phyloP scores from a whole-genome alignment of 495 filamentous ascomycete species.

The Usnea hakonensis region DNA sequence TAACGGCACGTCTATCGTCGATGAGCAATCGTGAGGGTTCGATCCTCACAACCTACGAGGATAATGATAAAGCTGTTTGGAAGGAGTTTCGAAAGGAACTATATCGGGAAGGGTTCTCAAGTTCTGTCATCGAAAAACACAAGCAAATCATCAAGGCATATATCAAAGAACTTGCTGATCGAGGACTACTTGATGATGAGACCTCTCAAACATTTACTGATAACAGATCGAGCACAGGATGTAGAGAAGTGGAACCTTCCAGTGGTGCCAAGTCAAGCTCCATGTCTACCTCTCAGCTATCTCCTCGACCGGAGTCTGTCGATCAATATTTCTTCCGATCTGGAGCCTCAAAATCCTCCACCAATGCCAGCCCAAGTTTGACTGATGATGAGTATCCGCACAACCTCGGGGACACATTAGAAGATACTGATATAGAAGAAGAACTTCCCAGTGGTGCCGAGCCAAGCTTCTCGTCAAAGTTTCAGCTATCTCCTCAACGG shows the following conservation, averaged over 20 bases:
- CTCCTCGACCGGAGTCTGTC: slow-evolving; percentile 59
- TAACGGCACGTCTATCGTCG: slow-evolving; percentile 38
- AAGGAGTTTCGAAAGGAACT: slow-evolving; percentile 43
- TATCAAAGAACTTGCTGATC: slow-evolving; percentile 4
- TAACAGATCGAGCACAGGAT: slow-evolving; percentile 54
- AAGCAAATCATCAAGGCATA: slow-evolving; percentile 28
- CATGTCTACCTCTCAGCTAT: slow-evolving; percentile 60
- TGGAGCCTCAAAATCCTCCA: slow-evolving; percentile 70
- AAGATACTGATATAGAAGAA: too few relatives aligned
- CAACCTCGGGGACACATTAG: too few relatives aligned
- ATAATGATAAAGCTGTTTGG: slow-evolving; percentile 44
- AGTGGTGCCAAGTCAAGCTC: slow-evolving; percentile 68
- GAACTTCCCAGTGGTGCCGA: slow-evolving; percentile 58
- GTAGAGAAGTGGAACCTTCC: slow-evolving; percentile 55
- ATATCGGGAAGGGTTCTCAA: slow-evolving; percentile 46
- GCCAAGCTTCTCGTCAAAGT: slow-evolving; percentile 63
- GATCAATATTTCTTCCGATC: slow-evolving; percentile 72
- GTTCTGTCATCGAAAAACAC: slow-evolving; percentile 40
- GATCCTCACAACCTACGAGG: slow-evolving; percentile 29
- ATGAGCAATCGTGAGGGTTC: slow-evolving; percentile 23
- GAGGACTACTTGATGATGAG: slow-evolving; percentile 7
- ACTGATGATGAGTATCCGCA: too few relatives aligned
- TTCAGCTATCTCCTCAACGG: slow-evolving; percentile 60
- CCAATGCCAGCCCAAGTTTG: too few relatives aligned
- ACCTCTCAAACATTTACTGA: too few relatives aligned